Conservation (phyloP, 345 rosid species). For the Excoecaria agallocha region DNA sequence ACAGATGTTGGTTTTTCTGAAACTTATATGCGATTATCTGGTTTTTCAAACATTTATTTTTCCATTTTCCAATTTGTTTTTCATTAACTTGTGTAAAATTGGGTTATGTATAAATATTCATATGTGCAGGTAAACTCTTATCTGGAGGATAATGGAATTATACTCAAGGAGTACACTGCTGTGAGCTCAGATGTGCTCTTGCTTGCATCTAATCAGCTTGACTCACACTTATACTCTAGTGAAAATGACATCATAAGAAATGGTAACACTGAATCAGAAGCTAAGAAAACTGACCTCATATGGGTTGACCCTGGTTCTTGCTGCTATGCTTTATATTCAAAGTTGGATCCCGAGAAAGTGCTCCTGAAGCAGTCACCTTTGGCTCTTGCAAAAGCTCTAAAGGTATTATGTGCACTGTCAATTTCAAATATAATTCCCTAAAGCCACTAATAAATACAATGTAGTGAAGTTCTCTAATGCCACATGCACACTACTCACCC, state of each 20-base stretch:
- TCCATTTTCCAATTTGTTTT: not conserved
- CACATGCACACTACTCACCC: no score
- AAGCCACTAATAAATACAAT: not conserved
- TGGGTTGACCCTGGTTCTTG: constrained; percentile 85
- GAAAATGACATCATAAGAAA: constrained; percentile 10
- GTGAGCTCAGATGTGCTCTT: constrained; percentile 65
- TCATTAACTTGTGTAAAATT: not conserved
- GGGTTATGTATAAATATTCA: not conserved
- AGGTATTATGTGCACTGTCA: constrained; percentile 45
- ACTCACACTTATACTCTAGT: constrained; percentile 18
- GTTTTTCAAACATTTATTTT: not conserved
- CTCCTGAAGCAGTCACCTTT: constrained; percentile 77
- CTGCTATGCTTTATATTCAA: constrained; percentile 86
- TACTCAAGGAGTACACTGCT: constrained; percentile 60
- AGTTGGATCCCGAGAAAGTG: constrained; percentile 63
- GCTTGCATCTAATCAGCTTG: constrained; percentile 62
- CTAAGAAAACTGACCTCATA: constrained; percentile 42
- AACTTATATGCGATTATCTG: not conserved
- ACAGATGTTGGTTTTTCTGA: no score
- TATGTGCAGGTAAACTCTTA: constrained; percentile 48
- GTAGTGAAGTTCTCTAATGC: not conserved
- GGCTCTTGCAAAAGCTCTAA: constrained; percentile 88
- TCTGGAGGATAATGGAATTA: constrained; percentile 57
- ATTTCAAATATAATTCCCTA: not conserved
- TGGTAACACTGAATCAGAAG: constrained; percentile 29